Evolutionary conservation across 225 moss, liverwort and hornwort genomes (phyloP).

Genomic region (Asterella californica): DNA sequence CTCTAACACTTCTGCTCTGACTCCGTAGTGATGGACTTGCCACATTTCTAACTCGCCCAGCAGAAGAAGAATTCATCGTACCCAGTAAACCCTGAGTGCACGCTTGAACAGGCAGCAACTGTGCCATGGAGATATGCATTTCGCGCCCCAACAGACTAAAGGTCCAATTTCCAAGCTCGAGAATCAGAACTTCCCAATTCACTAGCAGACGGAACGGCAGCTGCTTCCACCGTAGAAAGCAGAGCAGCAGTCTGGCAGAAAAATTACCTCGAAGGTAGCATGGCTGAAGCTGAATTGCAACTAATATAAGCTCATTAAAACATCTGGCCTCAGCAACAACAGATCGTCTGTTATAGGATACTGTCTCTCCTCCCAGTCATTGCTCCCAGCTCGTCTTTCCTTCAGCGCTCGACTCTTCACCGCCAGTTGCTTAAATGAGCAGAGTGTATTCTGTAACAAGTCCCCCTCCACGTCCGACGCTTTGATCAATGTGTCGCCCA

Average conservation of each 20-base stretch:
- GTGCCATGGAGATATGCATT: neutral
- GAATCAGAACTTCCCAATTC: neutral
- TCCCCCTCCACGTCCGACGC: slow-evolving; percentile 56
- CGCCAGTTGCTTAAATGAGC: slow-evolving; percentile 69
- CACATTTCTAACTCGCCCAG: neutral
- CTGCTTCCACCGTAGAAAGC: too few species aligned
- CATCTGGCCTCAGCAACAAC: slow-evolving; percentile 40
- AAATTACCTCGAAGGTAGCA: neutral
- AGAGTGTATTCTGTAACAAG: slow-evolving; percentile 66
- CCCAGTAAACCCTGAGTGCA: neutral
- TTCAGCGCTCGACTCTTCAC: slow-evolving; percentile 6
- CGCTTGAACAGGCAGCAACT: neutral
- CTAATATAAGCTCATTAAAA: neutral
- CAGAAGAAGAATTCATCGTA: neutral
- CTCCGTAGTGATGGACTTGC: neutral
- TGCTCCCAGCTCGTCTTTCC: slow-evolving; percentile 8
- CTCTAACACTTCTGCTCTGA: neutral
- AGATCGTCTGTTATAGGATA: slow-evolving; percentile 61
- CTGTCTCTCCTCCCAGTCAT: slow-evolving; percentile 71
- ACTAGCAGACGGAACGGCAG: too few species aligned
- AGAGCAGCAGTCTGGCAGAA: too few species aligned
- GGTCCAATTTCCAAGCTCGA: neutral
- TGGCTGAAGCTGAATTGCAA: neutral
- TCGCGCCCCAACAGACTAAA: neutral
- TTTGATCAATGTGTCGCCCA: slow-evolving; percentile 80